Evolutionary conservation across 352 stramenopile genomes (phyloP), one percentile per base, ranked within the genome.

Genomic region (Globisporangium solare): DNA sequence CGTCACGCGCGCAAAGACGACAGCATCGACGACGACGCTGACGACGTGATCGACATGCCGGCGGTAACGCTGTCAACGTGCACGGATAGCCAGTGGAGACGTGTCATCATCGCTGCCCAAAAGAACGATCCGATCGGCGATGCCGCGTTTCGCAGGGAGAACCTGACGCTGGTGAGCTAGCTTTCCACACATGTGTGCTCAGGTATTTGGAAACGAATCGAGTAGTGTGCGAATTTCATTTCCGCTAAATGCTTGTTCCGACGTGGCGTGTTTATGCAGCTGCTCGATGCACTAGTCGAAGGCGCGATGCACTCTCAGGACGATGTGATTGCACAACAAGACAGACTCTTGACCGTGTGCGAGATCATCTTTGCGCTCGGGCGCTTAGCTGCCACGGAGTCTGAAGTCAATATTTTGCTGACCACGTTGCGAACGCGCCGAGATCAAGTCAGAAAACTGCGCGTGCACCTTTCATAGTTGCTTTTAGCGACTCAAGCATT

Each of bases 61-160:
- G 35, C 27, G 22, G 50, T 65, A 51, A 15, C 54, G 37, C 46
- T 60, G 17, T 17, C 24, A 4, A 45, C 51, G 22, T 56, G 51
- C 13, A 14, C 13, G 15, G 18, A 35, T 2, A 50, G 40, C 1
- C 18, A 37, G 17, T 58, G 35, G 50, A 47, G 35, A 32, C 1
- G 18, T 13, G 20, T 6, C 14, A 14, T 6, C 14, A 14, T 45
- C 46, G 15, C 12, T 22, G 18, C 14, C 13, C 14, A 35, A n/a
- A 22, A 27, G 46, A 22, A 27, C 6, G 46, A 51, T 27, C 8
- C 46, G 18, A 32, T 51, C 13, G 7, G 24, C 46, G 11, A 27
- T 17, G 11, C 31, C n/a, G 46, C 18, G 46, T 51, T 51, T 32
- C 0, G 31, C 24, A 27, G 13, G 13, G 18, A n/a, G 12, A 51